Conservation (phyloP, 192 early-diverging fungal species). For the Phlyctochytrium bullatum region DNA sequence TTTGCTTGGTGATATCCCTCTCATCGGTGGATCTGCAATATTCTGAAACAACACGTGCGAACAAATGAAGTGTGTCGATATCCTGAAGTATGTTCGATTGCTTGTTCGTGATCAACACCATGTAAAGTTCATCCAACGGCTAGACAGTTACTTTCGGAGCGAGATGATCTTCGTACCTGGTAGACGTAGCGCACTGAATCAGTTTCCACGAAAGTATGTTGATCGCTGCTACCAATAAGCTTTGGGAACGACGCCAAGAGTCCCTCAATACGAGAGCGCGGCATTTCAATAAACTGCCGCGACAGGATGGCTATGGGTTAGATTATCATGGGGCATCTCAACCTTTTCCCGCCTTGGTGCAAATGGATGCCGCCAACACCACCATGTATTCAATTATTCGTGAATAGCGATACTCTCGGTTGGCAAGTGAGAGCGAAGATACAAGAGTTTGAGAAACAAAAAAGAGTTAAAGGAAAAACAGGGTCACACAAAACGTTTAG, state of each 20-base stretch:
- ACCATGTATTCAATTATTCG: conserved; percentile 76
- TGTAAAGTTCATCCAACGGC: conserved; percentile 91
- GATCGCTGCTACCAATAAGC: conserved; percentile 82
- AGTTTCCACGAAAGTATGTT: conserved; percentile 97
- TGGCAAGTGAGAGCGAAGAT: background rate
- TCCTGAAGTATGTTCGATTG: conserved; percentile 97
- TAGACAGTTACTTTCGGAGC: conserved; percentile 26
- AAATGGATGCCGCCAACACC: conserved; percentile 85
- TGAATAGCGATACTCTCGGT: conserved; percentile 6
- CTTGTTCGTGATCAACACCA: conserved; percentile 95
- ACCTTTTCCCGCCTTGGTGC: conserved; percentile 94
- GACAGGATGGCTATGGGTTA: conserved; percentile 29
- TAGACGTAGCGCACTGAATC: conserved; percentile 97
- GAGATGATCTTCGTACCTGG: conserved; percentile 44
- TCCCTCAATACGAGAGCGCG: conserved; percentile 93
- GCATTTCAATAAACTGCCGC: conserved; percentile 97
- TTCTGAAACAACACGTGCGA: conserved; percentile 89
- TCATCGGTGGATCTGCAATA: conserved; percentile 84
- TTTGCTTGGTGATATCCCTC: conserved; percentile 77
- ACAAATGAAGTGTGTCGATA: conserved; percentile 93
- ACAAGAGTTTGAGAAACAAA: background rate
- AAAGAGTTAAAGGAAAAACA: background rate
- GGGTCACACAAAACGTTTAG: background rate
- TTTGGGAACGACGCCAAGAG: conserved; percentile 96
- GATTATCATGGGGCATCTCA: conserved; percentile 13